Evolutionary conservation across 805 yeast genomes (phyloP), one percentile per base, ranked within the genome.

Genomic region (Komagataella ulmi): DNA sequence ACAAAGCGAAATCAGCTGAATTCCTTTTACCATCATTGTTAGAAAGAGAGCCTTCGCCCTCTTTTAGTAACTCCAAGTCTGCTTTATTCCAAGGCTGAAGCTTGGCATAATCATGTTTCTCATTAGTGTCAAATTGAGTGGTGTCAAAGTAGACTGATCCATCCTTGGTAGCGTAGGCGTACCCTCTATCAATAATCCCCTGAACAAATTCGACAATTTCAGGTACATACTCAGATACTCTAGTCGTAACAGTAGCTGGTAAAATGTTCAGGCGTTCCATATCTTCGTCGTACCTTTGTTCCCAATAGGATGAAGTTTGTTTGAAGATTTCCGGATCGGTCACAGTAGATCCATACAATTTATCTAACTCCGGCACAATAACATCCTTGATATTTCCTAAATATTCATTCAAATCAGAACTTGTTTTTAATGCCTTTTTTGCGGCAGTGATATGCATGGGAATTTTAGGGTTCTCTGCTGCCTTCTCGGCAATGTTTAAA

Each of bases 21-120:
- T 81, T 82, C 58, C 74, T 77, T 68, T 93, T 91, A 21, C 84
- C 81, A 46, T 72, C 72, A 10, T 75, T 68, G 17, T 59, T 71
- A 52, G 67, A 62, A 52, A 91, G 72, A 7, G 95, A 83, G 30
- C 99, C 99, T 68, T 93, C 99, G 53, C 97, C 99, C 59, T 93
- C 99, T 51, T 83, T 84, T 52, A 93, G 85, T 54, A 93, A 77
- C 48, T 81, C 89, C 65, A 81, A 67, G 58, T 89, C 82, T 50
- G 96, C 96, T 68, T 88, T 88, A 63, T 90, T 93, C 98, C 98
- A 91, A 17, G 99, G 99, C 70, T 93, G 98, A 61, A 90, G 79
- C 67, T 93, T 93, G 44, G 98, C 98, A 65, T 93, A 93, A 53
- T 76, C 83, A 64, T 93, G 99, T 47, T 75, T 68, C 6, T 80